These are phyloP conservation scores for Hypoxylon lienhwacheense DNA, from an alignment of 495 filamentous ascomycete species.

Conservation along the genomic window DNA sequence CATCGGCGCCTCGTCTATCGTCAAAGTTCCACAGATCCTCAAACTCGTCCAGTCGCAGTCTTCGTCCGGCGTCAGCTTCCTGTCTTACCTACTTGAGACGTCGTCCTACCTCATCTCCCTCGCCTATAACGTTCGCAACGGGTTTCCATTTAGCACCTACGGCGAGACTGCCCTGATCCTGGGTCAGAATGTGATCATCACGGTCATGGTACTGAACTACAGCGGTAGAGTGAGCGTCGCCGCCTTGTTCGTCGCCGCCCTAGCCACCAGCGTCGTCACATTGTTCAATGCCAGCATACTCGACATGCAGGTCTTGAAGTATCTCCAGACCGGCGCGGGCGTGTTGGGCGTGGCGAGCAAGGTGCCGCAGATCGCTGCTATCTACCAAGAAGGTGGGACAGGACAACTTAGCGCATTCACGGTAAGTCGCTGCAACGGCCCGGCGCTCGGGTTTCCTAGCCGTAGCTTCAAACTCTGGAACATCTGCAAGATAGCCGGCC, in stretches of 20 bases:
- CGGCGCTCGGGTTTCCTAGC: no score
- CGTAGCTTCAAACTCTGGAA: no score
- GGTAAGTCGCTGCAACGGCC: constrained; percentile 62
- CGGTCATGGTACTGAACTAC: constrained; percentile 79
- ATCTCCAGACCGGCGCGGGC: constrained; percentile 83
- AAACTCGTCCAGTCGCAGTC: constrained; percentile 82
- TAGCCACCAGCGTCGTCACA: constrained; percentile 67
- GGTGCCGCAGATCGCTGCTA: constrained; percentile 84
- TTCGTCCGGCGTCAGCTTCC: constrained; percentile 80
- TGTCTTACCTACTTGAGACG: constrained; percentile 90
- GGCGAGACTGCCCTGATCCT: constrained; percentile 92
- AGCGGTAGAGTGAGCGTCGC: constrained; percentile 61
- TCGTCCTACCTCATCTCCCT: constrained; percentile 79
- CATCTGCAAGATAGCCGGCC: no score
- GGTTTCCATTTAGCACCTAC: constrained; percentile 93
- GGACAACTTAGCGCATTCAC: constrained; percentile 96
- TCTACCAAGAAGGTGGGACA: constrained; percentile 81
- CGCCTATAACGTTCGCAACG: constrained; percentile 85
- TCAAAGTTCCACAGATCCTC: constrained; percentile 95
- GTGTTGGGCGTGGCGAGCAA: constrained; percentile 83
- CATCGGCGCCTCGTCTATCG: constrained; percentile 79
- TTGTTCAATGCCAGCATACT: constrained; percentile 70
- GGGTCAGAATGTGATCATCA: constrained; percentile 87
- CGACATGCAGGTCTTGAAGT: constrained; percentile 66
- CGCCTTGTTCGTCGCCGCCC: constrained; percentile 72